Evolutionary conservation across 768 basidiomycete species (phyloP), one percentile per base, ranked within the genome.

Genomic region (Podaxis sp.): DNA sequence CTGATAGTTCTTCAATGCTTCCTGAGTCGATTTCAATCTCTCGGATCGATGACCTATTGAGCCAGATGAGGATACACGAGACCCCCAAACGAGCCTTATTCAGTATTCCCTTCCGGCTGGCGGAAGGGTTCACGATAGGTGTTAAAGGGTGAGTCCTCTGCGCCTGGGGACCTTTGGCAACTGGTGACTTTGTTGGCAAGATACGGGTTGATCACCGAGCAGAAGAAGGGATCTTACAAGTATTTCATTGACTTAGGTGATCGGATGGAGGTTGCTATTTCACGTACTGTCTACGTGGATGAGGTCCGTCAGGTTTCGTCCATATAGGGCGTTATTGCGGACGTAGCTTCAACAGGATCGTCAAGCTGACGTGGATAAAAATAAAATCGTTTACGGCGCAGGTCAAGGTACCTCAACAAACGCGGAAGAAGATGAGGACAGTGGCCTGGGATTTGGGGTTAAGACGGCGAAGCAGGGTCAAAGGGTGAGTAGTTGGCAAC

Each of bases 191-290:
- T 37, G 16, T 59, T 36, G 46, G 10, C 16, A 64, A 97, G 94
- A 50, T 99, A 96, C 71, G 88, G 91, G 7, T 73, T 96, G 47
- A 82, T 98, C 14, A 91, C 91, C 1, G 89, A 95, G 68, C 93
- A 95, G 73, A 90, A 83, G 71, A 95, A 89, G 72, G 90, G 91
- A 0, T 57, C 79, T 4, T 90, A 93, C 71, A 89, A 85, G 68
- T 91, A 93, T 68, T 95, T 97, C 62, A 82, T 86, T 37, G 92
- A 91, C 67, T 80, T 84, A 60, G 93, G 85, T 50, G 87, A 87
- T 68, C 78, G 79, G 62, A 89, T 87, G 88, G 90, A 89, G 65
- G 87, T 91, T 55, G 93, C 88, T 0, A 76, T 79, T 46, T 79
- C 80, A 54, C 84, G 84, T 68, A 91, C 92, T 4, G 76, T 79